Evolutionary conservation across 345 rosid genomes (phyloP).

Genomic region (Euphorbia lathyris): DNA sequence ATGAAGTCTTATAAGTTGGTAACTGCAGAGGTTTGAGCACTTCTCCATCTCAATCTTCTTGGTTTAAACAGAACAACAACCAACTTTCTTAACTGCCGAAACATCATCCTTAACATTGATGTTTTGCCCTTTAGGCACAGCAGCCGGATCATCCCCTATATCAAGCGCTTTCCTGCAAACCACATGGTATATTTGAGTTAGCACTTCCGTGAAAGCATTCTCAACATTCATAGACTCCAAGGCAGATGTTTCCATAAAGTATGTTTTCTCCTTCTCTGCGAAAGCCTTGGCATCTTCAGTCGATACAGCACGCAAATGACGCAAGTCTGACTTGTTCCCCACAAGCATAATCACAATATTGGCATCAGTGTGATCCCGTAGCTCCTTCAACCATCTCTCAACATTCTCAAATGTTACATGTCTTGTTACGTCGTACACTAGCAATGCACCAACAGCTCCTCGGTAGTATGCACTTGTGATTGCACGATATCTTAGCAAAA

Average conservation of each 20-base stretch:
- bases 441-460: conserved; percentile 83
- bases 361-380: conserved; percentile 76
- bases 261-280: conserved; percentile 66
- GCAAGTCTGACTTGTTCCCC: conserved; percentile 89
- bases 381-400: conserved; percentile 89
- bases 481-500: conserved; percentile 57
- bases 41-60: not conserved
- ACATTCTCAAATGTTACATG: conserved; percentile 84
- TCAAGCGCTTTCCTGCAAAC: conserved; percentile 86
- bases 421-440: conserved; percentile 81
- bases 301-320: conserved; percentile 77
- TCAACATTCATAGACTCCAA: conserved; percentile 82
- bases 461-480: conserved; percentile 89
- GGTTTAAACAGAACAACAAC: conserved; percentile 62
- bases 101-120: conserved; percentile 65
- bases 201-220: conserved; percentile 76
- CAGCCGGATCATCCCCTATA: conserved; percentile 72
- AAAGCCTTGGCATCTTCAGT: conserved; percentile 61
- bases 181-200: conserved; percentile 68
- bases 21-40: not conserved
- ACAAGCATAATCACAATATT: conserved; percentile 89
- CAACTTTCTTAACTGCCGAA: conserved; percentile 71
- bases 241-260: conserved; percentile 90
- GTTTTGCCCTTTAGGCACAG: conserved; percentile 79
- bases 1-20: conserved; percentile 4